Base-by-base conservation (phyloP, 1,139 yeast genomes). In the Diutina neorugosa region DNA sequence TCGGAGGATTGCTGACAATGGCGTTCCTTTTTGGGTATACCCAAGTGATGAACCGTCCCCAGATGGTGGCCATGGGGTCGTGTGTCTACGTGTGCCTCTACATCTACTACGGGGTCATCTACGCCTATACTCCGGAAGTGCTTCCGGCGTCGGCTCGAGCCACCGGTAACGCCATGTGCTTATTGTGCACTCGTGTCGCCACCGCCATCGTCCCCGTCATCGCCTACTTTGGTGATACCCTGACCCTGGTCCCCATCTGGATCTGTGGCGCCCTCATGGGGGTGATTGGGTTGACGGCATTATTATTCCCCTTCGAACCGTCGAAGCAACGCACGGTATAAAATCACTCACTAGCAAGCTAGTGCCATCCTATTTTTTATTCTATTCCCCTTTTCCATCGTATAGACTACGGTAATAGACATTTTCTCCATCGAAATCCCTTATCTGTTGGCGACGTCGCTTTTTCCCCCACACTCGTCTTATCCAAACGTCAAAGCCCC, bases 101-200 rank as follows among this genome's bases (percentile, higher is more conserved):
- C 62, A 69, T 80, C 53, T 80, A 79, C 65, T 79, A 77, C 59
- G 81, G 81, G 0, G 73, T 74, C 52, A 66, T 80, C 49, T 80
- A 77, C 61, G 84, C 83, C 1, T 79, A 76, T 57, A 76, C 83
- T 1, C 84, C 84, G 0, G 85, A 80, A 62, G 79, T 78, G 44
- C 70, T 80, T 63, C 84, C 84, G 1, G 70, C 82, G 1, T 65
- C 67, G 19, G 79, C 80, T 21, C 66, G 85, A 58, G 79, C 79
- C 2, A 79, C 84, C 0, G 84, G 84, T 19, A 72, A 74, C 58
- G 81, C 81, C 14, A 59, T 80, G 43, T 71, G 80, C n/a, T 66
- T 78, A 52, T 71, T 77, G 2, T 66, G 69, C 42, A 72, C 74
- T 52, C 70, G 84, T 60, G 63, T 72, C 14, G 69, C 76, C 31